Conservation (phyloP, 257 asterid genomes). For the Avicennia marina region DNA sequence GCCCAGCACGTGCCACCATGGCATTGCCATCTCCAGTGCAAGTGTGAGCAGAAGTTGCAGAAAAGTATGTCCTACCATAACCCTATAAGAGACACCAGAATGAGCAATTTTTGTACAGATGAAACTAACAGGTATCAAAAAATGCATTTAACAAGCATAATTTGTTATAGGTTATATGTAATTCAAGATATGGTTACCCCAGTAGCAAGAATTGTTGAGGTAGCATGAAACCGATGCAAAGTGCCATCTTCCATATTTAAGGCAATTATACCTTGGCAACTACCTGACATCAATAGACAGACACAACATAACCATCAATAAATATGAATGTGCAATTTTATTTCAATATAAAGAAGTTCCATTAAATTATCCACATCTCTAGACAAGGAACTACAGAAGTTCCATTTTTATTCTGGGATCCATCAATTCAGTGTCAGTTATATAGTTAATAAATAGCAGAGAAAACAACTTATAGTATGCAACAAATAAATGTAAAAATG, state of each 20-base stretch:
- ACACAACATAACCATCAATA: constrained; percentile 3
- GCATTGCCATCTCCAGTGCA: constrained; percentile 99
- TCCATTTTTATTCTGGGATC: not conserved
- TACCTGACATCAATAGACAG: constrained; percentile 26
- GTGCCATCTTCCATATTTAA: constrained; percentile 97
- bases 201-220: constrained; percentile 90
- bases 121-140: constrained; percentile 4
- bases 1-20: constrained; percentile 98
- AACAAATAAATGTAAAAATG: not conserved
- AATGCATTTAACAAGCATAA: constrained; percentile 6
- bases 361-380: not conserved
- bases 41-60: constrained; percentile 99
- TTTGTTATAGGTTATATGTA: not conserved
- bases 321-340: not conserved
- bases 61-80: constrained; percentile 91
- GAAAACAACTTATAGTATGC: not conserved
- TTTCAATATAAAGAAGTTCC: not conserved
- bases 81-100: constrained; percentile 48
- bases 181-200: constrained; percentile 61
- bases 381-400: constrained; percentile 7
- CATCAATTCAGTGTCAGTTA: too few relatives aligned
- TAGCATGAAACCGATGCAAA: constrained; percentile 81
- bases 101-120: constrained; percentile 2
- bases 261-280: constrained; percentile 78
- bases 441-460: not conserved